A percentile compares a stretch with the other conserved stretches of the same genome.
phyloP scores from a whole-genome alignment of 2,329 filamentous ascomycete species.

The Fusarium oligoseptatum region DNA sequence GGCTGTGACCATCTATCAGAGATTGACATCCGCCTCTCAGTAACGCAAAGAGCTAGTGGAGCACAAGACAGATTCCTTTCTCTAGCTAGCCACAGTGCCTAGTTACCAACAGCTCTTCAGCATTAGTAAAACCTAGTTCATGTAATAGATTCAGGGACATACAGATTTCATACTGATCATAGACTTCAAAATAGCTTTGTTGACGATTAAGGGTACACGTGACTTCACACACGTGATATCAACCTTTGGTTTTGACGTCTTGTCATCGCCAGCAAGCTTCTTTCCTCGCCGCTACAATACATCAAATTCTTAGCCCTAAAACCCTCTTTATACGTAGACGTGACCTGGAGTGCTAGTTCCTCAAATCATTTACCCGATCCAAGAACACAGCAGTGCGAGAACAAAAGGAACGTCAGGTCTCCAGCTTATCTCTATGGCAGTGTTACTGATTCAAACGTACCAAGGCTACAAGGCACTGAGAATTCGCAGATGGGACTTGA shows the following conservation, averaged over 20 bases:
- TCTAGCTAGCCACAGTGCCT: too few species aligned
- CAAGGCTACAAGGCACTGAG: neutral
- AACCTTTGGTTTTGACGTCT: neutral
- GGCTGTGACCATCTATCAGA: too few species aligned
- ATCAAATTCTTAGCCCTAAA: neutral
- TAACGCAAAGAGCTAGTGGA: too few species aligned
- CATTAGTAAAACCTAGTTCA: too few species aligned
- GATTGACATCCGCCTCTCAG: too few species aligned
- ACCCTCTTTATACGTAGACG: rapidly evolving
- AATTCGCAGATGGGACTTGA: neutral
- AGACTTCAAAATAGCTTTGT: neutral
- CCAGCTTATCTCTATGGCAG: neutral
- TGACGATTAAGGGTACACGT: neutral
- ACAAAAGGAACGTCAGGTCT: neutral
- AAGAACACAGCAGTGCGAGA: neutral
- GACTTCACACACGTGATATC: neutral
- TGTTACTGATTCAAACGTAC: neutral
- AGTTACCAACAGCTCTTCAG: too few species aligned
- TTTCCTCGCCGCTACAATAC: neutral
- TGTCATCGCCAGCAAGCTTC: neutral
- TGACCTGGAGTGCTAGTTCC: too few species aligned
- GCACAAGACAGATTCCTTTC: too few species aligned
- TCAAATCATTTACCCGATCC: too few species aligned
- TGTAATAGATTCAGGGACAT: too few species aligned
- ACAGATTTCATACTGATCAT: too few species aligned